A percentile compares a stretch with the other conserved stretches of the same genome.
These are phyloP conservation scores for Plasmopara viticola DNA, from an alignment of 352 stramenopile species.

Conservation along the genomic window DNA sequence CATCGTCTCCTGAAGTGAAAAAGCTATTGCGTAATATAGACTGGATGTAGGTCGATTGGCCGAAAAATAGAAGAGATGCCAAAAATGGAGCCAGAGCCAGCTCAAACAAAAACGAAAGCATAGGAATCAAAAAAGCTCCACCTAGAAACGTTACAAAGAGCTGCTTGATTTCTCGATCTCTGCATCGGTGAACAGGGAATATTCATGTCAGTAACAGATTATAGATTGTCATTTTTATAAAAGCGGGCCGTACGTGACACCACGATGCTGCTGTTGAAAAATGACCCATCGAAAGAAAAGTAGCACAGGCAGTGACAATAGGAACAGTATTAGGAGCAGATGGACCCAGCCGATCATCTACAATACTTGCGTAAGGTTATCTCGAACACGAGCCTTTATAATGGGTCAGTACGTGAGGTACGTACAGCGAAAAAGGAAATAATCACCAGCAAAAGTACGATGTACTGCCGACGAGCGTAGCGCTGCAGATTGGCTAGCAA, in stretches of 20 bases:
- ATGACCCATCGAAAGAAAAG: slow-evolving; percentile 34
- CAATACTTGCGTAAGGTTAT: no score
- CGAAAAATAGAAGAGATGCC: background rate
- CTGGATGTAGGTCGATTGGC: background rate
- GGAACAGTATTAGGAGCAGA: slow-evolving; percentile 20
- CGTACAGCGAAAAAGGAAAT: slow-evolving; percentile 24
- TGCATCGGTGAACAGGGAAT: slow-evolving; percentile 16
- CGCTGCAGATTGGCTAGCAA: slow-evolving; percentile 30
- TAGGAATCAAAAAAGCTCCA: slow-evolving; percentile 34
- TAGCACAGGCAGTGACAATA: slow-evolving; percentile 26
- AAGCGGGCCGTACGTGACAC: slow-evolving; percentile 34
- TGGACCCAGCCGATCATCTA: slow-evolving; percentile 28
- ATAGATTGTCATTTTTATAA: background rate
- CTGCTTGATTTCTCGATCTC: slow-evolving; percentile 56
- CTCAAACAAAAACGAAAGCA: slow-evolving; percentile 40
- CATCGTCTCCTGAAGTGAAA: no score
- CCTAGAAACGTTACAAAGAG: slow-evolving; percentile 48
- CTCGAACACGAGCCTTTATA: no score
- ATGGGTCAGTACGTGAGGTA: background rate
- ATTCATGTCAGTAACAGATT: background rate
- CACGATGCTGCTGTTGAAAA: slow-evolving; percentile 39
- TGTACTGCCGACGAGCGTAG: slow-evolving; percentile 25
- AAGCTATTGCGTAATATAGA: no score
- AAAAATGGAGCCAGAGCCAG: slow-evolving; percentile 32
- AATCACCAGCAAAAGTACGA: slow-evolving; percentile 6